Evolutionary conservation across 2,329 filamentous ascomycete species (phyloP), one percentile per base, ranked within the genome.

Genomic region (Dendrostoma leiphaemia): DNA sequence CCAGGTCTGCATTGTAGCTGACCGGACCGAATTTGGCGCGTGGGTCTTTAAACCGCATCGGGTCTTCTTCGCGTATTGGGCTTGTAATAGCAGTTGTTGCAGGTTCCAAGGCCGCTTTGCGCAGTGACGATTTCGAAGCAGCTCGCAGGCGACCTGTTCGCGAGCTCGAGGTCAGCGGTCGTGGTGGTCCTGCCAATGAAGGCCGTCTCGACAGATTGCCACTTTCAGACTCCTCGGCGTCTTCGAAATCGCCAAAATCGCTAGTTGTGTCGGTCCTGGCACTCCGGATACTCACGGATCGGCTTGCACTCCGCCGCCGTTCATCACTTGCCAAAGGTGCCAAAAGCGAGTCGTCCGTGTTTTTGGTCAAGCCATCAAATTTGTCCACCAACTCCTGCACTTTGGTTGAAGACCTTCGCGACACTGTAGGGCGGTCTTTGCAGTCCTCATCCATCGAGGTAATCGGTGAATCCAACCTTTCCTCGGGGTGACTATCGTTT

Each of bases 321-420:
- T 47, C 32, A 10, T 48, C 38, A 5, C 31, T 12, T 19, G 28
- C 19, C 12, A 37, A 15, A 10, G 56, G 56, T 15, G 55, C 56
- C 7, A 53, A 21, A 13, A 58, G 48, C 9, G 38, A 43, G 8
- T 44, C 53, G 32, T 55, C 31, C 7, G 34, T 38, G 4, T 13
- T 58, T 53, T 65, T 66, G 23, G 66, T 61, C 19, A 81, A 69
- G 3, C 72, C 75, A 55, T 84, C 78, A 46, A 73, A 80, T 67
- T 77, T 73, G 21, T 72, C 72, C 29, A 81, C 79, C 23, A 82
- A 65, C 45, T 76, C 74, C 51, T 78, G 76, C 2, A 82, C 77
- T 57, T 77, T 81, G 5, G 64, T 62, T 7, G 74, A 76, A 0
- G 62, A 60, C 48, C 74, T 69, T 40, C 67, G 60, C 15, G 55